Evolutionary conservation across 176 grass and related monocot species (phyloP).

Genomic region (Secale cereale): DNA sequence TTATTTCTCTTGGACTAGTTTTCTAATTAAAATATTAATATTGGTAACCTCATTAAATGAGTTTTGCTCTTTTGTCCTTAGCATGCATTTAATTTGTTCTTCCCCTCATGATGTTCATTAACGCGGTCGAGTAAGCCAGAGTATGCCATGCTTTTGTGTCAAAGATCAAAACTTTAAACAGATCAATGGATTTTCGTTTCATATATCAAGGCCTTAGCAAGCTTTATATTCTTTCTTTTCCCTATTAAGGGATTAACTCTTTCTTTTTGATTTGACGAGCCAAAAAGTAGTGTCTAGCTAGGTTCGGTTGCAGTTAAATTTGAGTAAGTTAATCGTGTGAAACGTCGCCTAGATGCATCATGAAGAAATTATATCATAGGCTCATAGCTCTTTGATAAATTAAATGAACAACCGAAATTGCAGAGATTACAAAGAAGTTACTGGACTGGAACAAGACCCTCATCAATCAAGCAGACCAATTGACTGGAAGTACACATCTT

Average conservation of each 20-base stretch:
- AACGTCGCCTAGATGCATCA: background rate
- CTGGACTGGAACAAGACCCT: background rate
- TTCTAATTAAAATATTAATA: too few species aligned
- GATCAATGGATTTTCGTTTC: background rate
- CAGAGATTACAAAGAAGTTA: slow-evolving; percentile 21
- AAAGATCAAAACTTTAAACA: background rate
- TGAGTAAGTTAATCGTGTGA: background rate
- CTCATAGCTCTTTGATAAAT: background rate
- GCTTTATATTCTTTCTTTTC: too few species aligned
- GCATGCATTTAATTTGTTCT: too few species aligned
- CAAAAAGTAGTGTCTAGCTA: background rate
- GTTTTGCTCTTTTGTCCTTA: too few species aligned
- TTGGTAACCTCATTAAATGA: too few species aligned
- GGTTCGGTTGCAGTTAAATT: background rate
- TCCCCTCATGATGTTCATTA: too few species aligned
- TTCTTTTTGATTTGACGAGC: background rate
- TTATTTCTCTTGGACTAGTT: too few species aligned
- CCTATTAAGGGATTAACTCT: background rate
- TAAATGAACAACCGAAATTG: background rate
- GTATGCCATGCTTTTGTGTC: background rate
- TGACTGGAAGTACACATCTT: slow-evolving; percentile 32
- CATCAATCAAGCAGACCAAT: background rate
- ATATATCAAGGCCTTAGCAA: too few species aligned
- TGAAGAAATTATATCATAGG: background rate
- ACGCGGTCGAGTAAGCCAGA: background rate